phyloP scores from a whole-genome alignment of 2,329 filamentous ascomycete genomes.

The Botrytis aclada region DNA sequence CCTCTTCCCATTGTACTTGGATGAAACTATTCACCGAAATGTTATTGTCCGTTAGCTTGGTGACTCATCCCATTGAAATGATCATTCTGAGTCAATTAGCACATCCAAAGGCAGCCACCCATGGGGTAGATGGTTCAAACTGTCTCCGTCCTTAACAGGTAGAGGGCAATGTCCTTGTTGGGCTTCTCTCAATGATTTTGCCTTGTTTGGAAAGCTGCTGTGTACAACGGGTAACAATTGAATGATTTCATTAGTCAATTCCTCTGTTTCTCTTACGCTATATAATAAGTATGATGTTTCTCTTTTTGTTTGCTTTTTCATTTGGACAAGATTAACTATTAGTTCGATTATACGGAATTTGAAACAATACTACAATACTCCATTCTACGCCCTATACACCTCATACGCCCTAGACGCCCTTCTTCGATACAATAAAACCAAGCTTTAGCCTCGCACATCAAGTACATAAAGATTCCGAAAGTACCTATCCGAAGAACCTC shows the following conservation, averaged over 20 bases:
- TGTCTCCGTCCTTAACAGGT: neutral
- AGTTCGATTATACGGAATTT: neutral
- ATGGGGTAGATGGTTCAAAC: neutral
- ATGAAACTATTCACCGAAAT: constrained; percentile 4
- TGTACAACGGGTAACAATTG: neutral
- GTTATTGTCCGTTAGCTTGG: constrained; percentile 6
- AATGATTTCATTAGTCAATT: neutral
- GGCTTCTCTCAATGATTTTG: neutral
- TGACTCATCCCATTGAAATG: neutral
- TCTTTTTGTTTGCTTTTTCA: constrained; percentile 11
- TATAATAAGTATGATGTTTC: constrained; percentile 11
- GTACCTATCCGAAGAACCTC: neutral
- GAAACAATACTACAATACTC: neutral
- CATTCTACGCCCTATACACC: neutral
- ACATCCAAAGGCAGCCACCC: neutral
- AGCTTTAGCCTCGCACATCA: neutral
- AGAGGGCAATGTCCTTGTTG: neutral
- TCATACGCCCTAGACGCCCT: neutral
- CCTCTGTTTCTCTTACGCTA: neutral
- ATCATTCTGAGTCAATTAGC: neutral
- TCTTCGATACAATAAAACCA: neutral
- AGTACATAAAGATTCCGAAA: constrained; percentile 2
- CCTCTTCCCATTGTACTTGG: neutral
- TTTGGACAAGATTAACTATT: constrained; percentile 3
- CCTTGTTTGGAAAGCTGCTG: neutral